Evolutionary conservation across 345 rosid species (phyloP).

Genomic region (Arabidopsis arenosa): DNA sequence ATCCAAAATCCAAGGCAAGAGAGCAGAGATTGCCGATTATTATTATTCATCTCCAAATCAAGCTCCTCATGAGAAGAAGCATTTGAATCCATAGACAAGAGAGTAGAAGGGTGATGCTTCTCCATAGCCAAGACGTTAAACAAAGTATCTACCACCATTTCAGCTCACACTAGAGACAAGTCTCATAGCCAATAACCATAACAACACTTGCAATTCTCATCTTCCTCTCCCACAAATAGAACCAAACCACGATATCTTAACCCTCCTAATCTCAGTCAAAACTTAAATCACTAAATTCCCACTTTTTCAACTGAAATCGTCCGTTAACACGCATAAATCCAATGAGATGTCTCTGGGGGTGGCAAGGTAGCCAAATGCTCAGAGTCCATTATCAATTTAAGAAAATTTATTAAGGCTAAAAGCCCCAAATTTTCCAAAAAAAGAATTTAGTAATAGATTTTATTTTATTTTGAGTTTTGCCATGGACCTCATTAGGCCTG

Average conservation of each 20-base stretch:
- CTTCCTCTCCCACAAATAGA: slow-evolving; percentile 22
- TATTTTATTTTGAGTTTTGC: too few relatives aligned
- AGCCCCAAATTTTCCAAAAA: too few relatives aligned
- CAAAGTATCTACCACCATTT: slow-evolving; percentile 64
- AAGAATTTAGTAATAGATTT: too few relatives aligned
- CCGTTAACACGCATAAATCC: too few relatives aligned
- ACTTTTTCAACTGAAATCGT: too few relatives aligned
- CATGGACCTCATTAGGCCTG: too few relatives aligned
- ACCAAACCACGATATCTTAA: neutral
- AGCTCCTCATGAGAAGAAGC: slow-evolving; percentile 87
- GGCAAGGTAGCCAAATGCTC: too few relatives aligned
- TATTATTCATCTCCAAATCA: slow-evolving; percentile 79
- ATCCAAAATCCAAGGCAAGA: slow-evolving; percentile 62
- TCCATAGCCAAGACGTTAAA: slow-evolving; percentile 72
- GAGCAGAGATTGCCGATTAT: slow-evolving; percentile 59
- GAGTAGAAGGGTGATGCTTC: slow-evolving; percentile 91
- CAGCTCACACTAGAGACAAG: slow-evolving; percentile 40
- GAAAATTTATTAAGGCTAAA: too few relatives aligned
- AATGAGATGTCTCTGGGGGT: slow-evolving; percentile 3
- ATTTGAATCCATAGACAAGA: slow-evolving; percentile 92
- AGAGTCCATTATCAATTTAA: too few relatives aligned
- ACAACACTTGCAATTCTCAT: slow-evolving; percentile 51
- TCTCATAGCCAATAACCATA: slow-evolving; percentile 49
- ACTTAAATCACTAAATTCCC: too few relatives aligned
- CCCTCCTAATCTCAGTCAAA: too few relatives aligned